A percentile compares a stretch with the other conserved stretches of the same genome.
These are phyloP conservation scores for Penicillium freii DNA, from an alignment of 2,329 filamentous ascomycete species.

Conservation along the genomic window DNA sequence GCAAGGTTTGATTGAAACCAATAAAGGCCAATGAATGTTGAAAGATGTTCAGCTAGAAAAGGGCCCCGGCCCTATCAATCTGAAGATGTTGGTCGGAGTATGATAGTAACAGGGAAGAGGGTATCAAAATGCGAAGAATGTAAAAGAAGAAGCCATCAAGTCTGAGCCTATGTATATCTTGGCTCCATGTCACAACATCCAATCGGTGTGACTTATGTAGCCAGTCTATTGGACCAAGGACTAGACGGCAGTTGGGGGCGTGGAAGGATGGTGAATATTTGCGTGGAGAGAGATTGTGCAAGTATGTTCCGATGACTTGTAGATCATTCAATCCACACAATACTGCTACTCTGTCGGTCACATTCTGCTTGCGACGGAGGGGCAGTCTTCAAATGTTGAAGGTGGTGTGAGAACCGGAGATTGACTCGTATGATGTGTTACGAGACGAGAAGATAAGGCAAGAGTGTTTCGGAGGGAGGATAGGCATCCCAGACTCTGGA, in stretches of 20 bases:
- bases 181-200: not conserved
- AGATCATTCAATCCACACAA: not conserved
- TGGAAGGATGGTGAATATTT: not conserved
- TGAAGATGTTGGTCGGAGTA: not conserved
- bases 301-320: not conserved
- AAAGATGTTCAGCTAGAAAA: not conserved
- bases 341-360: not conserved
- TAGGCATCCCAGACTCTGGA: not conserved
- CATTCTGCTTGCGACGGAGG: not conserved
- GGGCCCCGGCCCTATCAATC: constrained; percentile 2
- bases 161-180: not conserved
- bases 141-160: not conserved
- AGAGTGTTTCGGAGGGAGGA: not conserved
- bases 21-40: not conserved
- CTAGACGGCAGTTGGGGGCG: not conserved
- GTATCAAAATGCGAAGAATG: not conserved
- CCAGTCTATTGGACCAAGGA: not conserved
- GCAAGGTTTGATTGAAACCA: not conserved
- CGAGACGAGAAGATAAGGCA: not conserved
- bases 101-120: not conserved
- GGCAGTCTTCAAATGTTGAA: not conserved
- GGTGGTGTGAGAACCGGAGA: not conserved
- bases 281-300: not conserved
- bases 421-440: not conserved
- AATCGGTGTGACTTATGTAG: not conserved